Percentiles rank a stretch among this genome's conserved stretches.
These are phyloP conservation scores for Neurospora tetraspora DNA, from an alignment of 495 filamentous ascomycete genomes.

Conservation along the genomic window DNA sequence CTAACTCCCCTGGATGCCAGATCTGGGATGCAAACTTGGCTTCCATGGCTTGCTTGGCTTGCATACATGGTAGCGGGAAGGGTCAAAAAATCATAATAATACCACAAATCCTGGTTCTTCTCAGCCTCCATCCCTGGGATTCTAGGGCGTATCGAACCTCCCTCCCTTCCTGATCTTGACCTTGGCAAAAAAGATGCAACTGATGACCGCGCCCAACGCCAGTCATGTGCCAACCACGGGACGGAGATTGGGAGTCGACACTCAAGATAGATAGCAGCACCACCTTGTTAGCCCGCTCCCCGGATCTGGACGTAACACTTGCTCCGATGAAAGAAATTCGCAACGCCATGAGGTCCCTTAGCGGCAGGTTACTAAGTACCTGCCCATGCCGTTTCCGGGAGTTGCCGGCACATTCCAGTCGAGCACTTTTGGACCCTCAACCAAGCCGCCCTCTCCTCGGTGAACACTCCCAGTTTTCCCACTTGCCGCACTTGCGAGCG, in stretches of 20 bases:
- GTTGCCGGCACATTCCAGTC: constrained; percentile 4
- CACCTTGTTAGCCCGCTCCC: not conserved
- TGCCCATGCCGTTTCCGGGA: constrained; percentile 2
- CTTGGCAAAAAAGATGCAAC: not conserved
- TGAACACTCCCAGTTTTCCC: not conserved
- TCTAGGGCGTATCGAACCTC: not conserved
- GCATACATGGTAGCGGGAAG: not conserved
- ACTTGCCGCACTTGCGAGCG: not conserved
- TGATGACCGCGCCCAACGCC: not conserved
- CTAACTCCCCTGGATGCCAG: not conserved
- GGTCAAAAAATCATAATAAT: not conserved
- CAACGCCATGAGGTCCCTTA: not conserved
- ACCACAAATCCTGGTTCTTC: not conserved
- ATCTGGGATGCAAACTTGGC: not conserved
- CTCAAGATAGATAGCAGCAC: not conserved
- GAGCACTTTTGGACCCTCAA: not conserved
- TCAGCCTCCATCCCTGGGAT: not conserved
- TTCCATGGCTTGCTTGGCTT: not conserved
- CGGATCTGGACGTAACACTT: not conserved
- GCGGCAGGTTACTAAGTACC: not conserved
- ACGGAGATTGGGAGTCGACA: not conserved
- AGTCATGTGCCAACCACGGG: not conserved
- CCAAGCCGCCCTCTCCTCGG: not conserved
- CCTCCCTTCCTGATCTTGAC: not conserved
- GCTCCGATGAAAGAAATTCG: not conserved